A percentile compares a stretch with the other conserved stretches of the same genome.
These are phyloP conservation scores for Perilla frutescens DNA, from an alignment of 257 asterid species.

Conservation along the genomic window DNA sequence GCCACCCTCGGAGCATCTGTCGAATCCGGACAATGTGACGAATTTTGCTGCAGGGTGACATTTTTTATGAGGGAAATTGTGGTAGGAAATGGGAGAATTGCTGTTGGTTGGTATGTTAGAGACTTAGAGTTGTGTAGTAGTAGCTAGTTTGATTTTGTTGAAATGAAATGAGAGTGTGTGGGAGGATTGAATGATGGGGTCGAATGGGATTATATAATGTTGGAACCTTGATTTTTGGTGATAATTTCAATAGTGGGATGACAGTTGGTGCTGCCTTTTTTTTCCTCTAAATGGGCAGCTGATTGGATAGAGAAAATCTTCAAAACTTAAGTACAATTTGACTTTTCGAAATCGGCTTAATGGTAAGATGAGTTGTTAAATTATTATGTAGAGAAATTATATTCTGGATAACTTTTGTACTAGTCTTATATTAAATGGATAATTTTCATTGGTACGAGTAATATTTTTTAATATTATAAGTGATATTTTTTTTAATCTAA, in stretches of 20 bases:
- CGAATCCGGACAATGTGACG: slow-evolving; percentile 64
- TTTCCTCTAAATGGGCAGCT: not conserved
- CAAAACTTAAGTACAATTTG: no score
- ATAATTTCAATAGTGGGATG: slow-evolving; percentile 42
- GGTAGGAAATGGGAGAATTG: not conserved
- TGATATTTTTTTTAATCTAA: no score
- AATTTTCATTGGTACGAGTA: no score
- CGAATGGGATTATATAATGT: slow-evolving; percentile 40
- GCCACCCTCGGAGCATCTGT: slow-evolving; percentile 69
- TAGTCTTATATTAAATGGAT: no score
- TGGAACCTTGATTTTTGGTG: slow-evolving; percentile 24
- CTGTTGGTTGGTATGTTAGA: not conserved
- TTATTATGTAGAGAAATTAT: no score
- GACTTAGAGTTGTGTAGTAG: not conserved
- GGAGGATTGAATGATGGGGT: slow-evolving; percentile 32
- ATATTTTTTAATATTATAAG: no score
- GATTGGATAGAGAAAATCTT: slow-evolving; percentile 24
- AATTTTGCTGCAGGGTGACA: slow-evolving; percentile 69
- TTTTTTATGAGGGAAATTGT: slow-evolving; percentile 24
- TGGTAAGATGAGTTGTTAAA: no score
- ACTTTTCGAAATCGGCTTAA: no score
- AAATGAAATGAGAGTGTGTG: not conserved
- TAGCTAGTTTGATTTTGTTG: not conserved
- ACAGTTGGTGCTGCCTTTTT: slow-evolving; percentile 16
- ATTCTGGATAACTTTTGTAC: no score